Percentiles rank a stretch among this genome's conserved stretches.
Conservation (phyloP, 148 eudicot genomes). For the Chenopodium quinoa region DNA sequence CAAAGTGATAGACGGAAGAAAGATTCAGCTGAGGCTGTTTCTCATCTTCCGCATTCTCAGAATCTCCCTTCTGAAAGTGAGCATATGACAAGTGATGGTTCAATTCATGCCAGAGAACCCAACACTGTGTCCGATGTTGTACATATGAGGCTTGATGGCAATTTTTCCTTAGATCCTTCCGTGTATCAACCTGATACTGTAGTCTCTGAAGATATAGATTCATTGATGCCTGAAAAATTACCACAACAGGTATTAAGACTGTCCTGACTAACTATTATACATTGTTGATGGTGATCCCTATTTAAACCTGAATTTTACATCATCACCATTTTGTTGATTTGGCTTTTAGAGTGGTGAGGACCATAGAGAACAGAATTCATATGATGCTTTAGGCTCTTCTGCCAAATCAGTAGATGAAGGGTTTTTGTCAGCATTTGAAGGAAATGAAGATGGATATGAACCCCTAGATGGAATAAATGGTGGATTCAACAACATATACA, state of each 20-base stretch:
- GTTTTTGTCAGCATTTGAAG: slow-evolving; percentile 26
- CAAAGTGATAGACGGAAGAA: slow-evolving; percentile 24
- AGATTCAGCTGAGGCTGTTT: slow-evolving; percentile 25
- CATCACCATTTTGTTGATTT: not conserved
- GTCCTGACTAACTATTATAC: not conserved
- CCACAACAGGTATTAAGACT: slow-evolving; percentile 21
- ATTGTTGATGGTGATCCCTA: not conserved
- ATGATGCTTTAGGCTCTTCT: slow-evolving; percentile 23
- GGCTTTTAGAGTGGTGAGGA: slow-evolving; percentile 30
- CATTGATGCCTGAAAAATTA: slow-evolving; percentile 10
- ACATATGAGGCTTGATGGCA: slow-evolving; percentile 29
- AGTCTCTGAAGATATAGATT: slow-evolving; percentile 13
- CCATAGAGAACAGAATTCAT: slow-evolving; percentile 15
- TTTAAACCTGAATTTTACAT: not conserved
- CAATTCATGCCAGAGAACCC: slow-evolving; percentile 25
- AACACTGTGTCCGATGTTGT: slow-evolving; percentile 34
- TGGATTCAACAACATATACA: slow-evolving; percentile 27
- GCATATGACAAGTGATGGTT: slow-evolving; percentile 27
- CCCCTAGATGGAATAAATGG: slow-evolving; percentile 41
- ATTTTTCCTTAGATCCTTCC: slow-evolving; percentile 30
- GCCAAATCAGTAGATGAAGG: slow-evolving; percentile 19
- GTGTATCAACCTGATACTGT: slow-evolving; percentile 24
- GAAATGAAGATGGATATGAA: slow-evolving; percentile 32
- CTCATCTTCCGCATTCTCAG: slow-evolving; percentile 21
- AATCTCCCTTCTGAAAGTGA: slow-evolving; percentile 35